phyloP scores from a whole-genome alignment of 192 early-diverging fungal species.

The Backusella tarrabulga region DNA sequence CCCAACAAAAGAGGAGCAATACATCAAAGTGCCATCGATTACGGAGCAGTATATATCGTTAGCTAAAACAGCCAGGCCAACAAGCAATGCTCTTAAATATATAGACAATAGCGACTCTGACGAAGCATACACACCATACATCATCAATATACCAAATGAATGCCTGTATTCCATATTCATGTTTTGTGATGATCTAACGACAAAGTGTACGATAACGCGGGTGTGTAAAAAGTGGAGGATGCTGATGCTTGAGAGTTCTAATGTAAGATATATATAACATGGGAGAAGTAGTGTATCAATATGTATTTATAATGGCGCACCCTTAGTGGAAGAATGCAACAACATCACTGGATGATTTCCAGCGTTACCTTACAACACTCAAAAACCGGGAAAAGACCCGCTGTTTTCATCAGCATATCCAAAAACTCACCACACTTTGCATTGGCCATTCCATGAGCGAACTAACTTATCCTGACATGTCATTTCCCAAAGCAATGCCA shows the following conservation, averaged over 20 bases:
- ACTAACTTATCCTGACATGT: neutral
- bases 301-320: too few relatives aligned
- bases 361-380: neutral
- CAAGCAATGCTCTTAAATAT: neutral
- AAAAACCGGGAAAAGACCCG: neutral
- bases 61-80: neutral
- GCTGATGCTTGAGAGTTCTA: neutral
- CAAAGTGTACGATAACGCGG: neutral
- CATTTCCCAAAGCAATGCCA: neutral
- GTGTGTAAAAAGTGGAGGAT: neutral
- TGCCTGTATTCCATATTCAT: neutral
- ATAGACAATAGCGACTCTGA: neutral
- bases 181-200: neutral
- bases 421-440: neutral
- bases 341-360: neutral
- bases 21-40: neutral
- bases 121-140: neutral
- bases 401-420: neutral
- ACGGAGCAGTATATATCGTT: neutral
- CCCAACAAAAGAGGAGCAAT: neutral
- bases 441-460: neutral
- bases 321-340: neutral
- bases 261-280: neutral
- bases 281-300: too few relatives aligned
- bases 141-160: neutral